phyloP scores from a whole-genome alignment of 2,329 filamentous ascomycete genomes.

The Paecilomyces sp. region DNA sequence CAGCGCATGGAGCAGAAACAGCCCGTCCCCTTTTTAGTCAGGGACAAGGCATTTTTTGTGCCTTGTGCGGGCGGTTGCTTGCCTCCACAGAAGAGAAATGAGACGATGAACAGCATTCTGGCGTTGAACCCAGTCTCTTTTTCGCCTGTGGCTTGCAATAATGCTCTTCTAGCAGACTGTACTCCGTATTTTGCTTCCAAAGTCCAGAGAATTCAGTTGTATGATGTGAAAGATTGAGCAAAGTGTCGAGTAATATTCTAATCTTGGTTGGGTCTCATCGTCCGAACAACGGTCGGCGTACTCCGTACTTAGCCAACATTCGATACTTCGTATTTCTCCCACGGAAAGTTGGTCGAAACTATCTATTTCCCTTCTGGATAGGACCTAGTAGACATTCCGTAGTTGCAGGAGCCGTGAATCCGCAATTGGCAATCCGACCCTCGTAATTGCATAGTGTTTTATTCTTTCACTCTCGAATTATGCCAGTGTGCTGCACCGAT shows the following conservation, averaged over 20 bases:
- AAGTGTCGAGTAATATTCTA: neutral
- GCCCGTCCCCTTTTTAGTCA: neutral
- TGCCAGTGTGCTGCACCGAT: neutral
- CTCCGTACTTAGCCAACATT: neutral
- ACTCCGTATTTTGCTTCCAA: neutral
- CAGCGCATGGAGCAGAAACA: neutral
- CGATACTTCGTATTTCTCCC: no score
- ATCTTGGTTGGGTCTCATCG: neutral
- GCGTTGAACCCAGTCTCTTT: neutral
- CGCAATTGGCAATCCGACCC: neutral
- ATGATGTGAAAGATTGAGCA: neutral
- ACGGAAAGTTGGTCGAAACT: neutral
- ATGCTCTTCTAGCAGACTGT: neutral
- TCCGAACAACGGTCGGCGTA: neutral
- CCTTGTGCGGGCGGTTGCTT: neutral
- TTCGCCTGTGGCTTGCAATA: neutral
- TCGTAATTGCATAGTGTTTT: neutral
- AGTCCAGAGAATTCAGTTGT: neutral
- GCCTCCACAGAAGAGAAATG: neutral
- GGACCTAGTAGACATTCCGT: neutral
- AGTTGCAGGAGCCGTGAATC: neutral
- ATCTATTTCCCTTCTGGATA: neutral
- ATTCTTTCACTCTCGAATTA: neutral
- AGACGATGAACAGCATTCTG: neutral
- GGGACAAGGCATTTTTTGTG: neutral